These are phyloP conservation scores for Mycena galopus DNA, from an alignment of 768 basidiomycete genomes.

Conservation along the genomic window DNA sequence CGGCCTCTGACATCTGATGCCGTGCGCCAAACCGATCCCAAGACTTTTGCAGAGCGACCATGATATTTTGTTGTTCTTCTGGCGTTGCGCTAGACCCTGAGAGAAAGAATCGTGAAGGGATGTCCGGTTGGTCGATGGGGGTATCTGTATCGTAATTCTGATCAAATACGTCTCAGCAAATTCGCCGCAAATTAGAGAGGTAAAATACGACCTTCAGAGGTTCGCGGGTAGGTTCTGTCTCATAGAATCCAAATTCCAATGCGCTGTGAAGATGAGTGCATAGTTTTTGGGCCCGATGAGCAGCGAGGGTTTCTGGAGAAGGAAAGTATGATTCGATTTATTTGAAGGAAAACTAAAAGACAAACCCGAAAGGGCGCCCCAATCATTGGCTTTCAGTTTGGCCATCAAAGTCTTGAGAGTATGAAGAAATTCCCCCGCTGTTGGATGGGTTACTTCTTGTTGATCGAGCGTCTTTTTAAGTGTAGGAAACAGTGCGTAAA, in stretches of 20 bases:
- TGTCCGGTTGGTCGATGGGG: constrained; percentile 53
- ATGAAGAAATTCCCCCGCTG: constrained; percentile 67
- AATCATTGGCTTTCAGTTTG: constrained; percentile 73
- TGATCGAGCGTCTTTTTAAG: constrained; percentile 63
- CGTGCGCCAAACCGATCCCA: constrained; percentile 53
- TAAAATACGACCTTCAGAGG: constrained; percentile 58
- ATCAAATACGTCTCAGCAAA: background rate
- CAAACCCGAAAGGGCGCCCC: constrained; percentile 74
- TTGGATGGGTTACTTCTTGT: constrained; percentile 60
- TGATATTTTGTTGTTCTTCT: constrained; percentile 34
- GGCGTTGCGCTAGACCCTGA: constrained; percentile 28
- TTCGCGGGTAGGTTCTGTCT: constrained; percentile 59
- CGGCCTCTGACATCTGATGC: constrained; percentile 51
- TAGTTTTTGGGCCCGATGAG: constrained; percentile 61
- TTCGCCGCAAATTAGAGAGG: background rate
- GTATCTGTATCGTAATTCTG: constrained; percentile 67
- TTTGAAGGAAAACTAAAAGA: background rate
- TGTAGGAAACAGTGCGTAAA: constrained; percentile 64
- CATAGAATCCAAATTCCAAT: constrained; percentile 60
- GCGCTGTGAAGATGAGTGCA: constrained; percentile 58
- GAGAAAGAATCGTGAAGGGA: constrained; percentile 48
- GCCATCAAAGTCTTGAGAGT: constrained; percentile 75
- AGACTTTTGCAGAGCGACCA: constrained; percentile 38
- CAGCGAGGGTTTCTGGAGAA: constrained; percentile 59
- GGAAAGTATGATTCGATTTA: background rate